Evolutionary conservation across 257 asterid species (phyloP).

Genomic region (Hygrophila difformis): DNA sequence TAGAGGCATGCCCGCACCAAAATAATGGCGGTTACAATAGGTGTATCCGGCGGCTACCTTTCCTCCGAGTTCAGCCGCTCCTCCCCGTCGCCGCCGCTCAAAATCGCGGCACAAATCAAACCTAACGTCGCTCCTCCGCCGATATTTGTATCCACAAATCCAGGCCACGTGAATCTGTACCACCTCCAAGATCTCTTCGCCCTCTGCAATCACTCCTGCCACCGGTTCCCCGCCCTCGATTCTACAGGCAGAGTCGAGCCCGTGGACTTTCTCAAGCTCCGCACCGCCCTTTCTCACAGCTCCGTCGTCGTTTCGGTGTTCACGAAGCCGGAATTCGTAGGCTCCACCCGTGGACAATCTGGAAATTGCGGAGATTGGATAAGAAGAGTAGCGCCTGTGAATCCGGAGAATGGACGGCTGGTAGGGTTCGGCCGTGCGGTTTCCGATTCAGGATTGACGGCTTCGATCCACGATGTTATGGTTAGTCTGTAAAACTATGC

Average conservation of each 20-base stretch:
- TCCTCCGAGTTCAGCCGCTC: slow-evolving; percentile 40
- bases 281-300: slow-evolving; percentile 62
- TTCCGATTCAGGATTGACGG: slow-evolving; percentile 73
- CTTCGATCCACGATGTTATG: slow-evolving; percentile 77
- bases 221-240: slow-evolving; percentile 66
- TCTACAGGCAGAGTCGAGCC: slow-evolving; percentile 53
- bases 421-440: slow-evolving; percentile 91
- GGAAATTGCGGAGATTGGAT: slow-evolving; percentile 67
- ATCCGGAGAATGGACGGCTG: slow-evolving; percentile 62
- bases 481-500: slow-evolving; percentile 27
- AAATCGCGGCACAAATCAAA: slow-evolving; percentile 22
- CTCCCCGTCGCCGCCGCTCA: slow-evolving; percentile 21
- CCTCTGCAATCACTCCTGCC: slow-evolving; percentile 75
- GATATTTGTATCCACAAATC: slow-evolving; percentile 52
- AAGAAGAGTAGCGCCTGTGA: slow-evolving; percentile 42
- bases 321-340: slow-evolving; percentile 35
- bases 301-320: slow-evolving; percentile 67
- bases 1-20: no score
- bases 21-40: slow-evolving; percentile 58
- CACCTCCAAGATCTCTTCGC: slow-evolving; percentile 55
- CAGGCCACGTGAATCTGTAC: slow-evolving; percentile 32
- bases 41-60: slow-evolving; percentile 36
- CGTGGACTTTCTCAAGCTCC: slow-evolving; percentile 50
- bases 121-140: slow-evolving; percentile 29
- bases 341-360: slow-evolving; percentile 13